These are phyloP conservation scores for Cystofilobasidium bisporidii DNA, from an alignment of 768 basidiomycete genomes.

Conservation along the genomic window DNA sequence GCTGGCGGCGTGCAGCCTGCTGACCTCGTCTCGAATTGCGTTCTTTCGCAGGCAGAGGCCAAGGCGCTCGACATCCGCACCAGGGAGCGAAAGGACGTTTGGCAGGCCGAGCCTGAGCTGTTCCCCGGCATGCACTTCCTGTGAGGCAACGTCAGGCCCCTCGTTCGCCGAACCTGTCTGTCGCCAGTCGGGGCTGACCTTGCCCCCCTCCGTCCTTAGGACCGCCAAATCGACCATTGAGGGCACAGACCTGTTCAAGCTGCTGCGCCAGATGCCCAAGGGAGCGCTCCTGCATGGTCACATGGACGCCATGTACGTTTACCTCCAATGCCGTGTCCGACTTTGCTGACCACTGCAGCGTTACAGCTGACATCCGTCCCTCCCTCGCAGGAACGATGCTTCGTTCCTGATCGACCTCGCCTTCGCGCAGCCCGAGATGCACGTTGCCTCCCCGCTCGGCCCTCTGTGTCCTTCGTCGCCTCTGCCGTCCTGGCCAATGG, in stretches of 20 bases:
- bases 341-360: not conserved
- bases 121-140: slow-evolving; percentile 74
- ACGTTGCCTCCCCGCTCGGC: slow-evolving; percentile 47
- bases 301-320: slow-evolving; percentile 61
- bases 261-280: slow-evolving; percentile 73
- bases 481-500: slow-evolving; percentile 42
- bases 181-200: not conserved
- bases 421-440: slow-evolving; percentile 51
- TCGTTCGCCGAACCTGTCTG: too few relatives aligned
- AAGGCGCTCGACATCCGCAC: slow-evolving; percentile 51
- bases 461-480: slow-evolving; percentile 45
- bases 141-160: too few relatives aligned
- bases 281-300: slow-evolving; percentile 66
- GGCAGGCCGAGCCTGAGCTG: slow-evolving; percentile 52
- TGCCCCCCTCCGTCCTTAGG: not conserved
- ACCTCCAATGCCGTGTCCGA: too few relatives aligned
- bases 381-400: slow-evolving; percentile 31
- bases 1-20: too few relatives aligned
- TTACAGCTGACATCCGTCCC: not conserved
- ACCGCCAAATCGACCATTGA: slow-evolving; percentile 52
- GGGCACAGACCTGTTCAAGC: slow-evolving; percentile 53
- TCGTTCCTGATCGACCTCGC: slow-evolving; percentile 50
- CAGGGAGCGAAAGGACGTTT: slow-evolving; percentile 51
- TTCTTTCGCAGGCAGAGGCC: slow-evolving; percentile 51
- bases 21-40: slow-evolving; percentile 24